Percentiles rank a stretch among this genome's conserved stretches.
These are phyloP conservation scores for Rhodotorula paludigena DNA, from an alignment of 768 basidiomycete species.

Conservation along the genomic window DNA sequence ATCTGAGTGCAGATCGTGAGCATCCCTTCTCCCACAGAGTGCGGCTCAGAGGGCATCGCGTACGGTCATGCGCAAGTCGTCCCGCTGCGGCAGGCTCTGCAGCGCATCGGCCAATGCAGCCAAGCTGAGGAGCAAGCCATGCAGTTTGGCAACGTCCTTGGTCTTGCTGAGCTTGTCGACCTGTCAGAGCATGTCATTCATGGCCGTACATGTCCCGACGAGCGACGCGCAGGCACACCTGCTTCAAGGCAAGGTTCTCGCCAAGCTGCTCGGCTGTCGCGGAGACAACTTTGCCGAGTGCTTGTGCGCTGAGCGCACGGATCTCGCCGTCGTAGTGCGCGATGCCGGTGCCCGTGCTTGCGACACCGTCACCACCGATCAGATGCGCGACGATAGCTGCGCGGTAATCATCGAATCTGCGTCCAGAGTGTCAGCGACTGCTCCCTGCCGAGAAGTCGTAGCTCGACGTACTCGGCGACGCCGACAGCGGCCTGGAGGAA, in stretches of 20 bases:
- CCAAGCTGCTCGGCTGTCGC: slow-evolving; percentile 53
- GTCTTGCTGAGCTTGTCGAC: slow-evolving; percentile 45
- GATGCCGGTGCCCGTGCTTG: slow-evolving; percentile 61
- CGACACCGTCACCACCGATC: slow-evolving; percentile 48
- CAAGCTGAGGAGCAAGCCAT: slow-evolving; percentile 73
- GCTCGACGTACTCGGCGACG: slow-evolving; percentile 24
- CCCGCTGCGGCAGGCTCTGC: slow-evolving; percentile 37
- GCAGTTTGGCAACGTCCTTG: slow-evolving; percentile 67
- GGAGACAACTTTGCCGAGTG: slow-evolving; percentile 64
- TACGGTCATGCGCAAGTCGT: slow-evolving; percentile 48
- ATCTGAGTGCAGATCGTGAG: slow-evolving; percentile 54
- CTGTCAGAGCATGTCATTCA: slow-evolving; percentile 1
- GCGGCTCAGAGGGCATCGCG: no score
- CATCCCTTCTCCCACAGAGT: no score
- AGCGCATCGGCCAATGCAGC: slow-evolving; percentile 67
- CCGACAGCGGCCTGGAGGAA: slow-evolving; percentile 21
- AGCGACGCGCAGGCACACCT: slow-evolving; percentile 51
- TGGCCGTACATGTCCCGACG: not conserved
- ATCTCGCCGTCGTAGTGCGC: slow-evolving; percentile 85
- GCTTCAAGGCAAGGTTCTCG: slow-evolving; percentile 52
- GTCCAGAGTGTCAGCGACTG: no score
- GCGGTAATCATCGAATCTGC: slow-evolving; percentile 74
- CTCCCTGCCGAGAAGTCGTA: no score
- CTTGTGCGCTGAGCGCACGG: slow-evolving; percentile 69
- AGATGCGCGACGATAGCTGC: slow-evolving; percentile 65